Evolutionary conservation across 129 eudicot species (phyloP), one percentile per base, ranked within the genome.

Genomic region (Flaveria linearis): DNA sequence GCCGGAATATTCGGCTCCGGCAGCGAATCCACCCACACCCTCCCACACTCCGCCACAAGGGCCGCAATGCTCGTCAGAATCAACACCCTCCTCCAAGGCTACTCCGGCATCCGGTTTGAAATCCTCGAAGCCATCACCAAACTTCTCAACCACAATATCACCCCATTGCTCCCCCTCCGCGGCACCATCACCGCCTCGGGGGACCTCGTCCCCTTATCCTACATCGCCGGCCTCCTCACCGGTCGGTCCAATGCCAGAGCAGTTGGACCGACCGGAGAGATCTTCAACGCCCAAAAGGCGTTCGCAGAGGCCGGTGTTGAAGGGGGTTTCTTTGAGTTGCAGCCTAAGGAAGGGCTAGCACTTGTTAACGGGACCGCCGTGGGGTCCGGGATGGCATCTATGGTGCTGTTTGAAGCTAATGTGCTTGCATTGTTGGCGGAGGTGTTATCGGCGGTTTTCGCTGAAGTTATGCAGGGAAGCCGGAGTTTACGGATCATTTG

Each of bases 1-100:
- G 92, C 96, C 69, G 97, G 97, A 84, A 87, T 91, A 15, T 91
- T 91, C 75, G 97, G 97, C 0, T 78, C 83, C 63, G 97, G 97
- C 3, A 82, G 87, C 49, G 97, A 91, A 57, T 56, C 90, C 18
- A 62, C 57, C 80, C 92, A 88, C 83, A 87, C 87, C 0, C 76
- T 90, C 47, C 92, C 92, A 5, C 88, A 78, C 43, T 82, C 92
- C 0, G 91, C 93, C 22, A 88, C 96, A 52, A 80, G 96, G 16
- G 96, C 96, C 13, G 92, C 96, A 22, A 90, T 90, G 89, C 84
- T 90, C 0, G 96, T 90, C 9, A 84, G 96, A 56, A 84, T 90
- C 86, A 90, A 90, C 91, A 90, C 96, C 69, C 96, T 90, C 68
- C 91, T 88, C 30, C 96, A 90, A 72, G 96, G 96, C 0, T 90